phyloP scores from a whole-genome alignment of 441 rosid species.

The Adansonia grandidieri region DNA sequence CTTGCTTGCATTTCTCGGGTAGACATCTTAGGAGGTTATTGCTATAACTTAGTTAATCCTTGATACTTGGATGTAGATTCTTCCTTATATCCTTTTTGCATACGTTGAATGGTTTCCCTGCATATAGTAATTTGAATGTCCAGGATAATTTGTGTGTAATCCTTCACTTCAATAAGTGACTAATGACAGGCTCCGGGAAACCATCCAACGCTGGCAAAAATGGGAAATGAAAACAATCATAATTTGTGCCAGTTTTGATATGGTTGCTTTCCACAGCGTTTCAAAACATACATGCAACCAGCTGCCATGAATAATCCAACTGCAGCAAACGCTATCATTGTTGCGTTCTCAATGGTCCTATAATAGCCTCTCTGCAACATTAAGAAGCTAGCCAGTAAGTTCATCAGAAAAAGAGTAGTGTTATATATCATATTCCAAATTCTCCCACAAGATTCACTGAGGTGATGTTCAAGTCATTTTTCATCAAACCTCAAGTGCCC shows the following conservation, averaged over 20 bases:
- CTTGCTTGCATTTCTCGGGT: constrained; percentile 2
- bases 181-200: constrained; percentile 22
- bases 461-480: constrained; percentile 23
- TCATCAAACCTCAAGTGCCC: constrained; percentile 16
- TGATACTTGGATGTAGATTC: constrained; percentile 16
- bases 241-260: constrained; percentile 80
- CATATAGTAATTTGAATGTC: constrained; percentile 13
- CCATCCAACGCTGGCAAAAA: constrained; percentile 18
- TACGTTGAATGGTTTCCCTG: not conserved
- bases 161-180: constrained; percentile 24
- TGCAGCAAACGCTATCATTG: constrained; percentile 67
- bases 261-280: constrained; percentile 91
- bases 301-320: constrained; percentile 71
- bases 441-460: not conserved
- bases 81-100: not conserved
- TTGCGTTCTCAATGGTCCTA: constrained; percentile 65
- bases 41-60: not conserved
- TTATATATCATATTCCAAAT: constrained; percentile 1
- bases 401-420: not conserved
- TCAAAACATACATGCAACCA: constrained; percentile 77
- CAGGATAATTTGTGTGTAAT: constrained; percentile 6
- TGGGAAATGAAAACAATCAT: constrained; percentile 35
- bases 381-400: constrained; percentile 24
- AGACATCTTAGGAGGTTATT: not conserved
- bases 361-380: constrained; percentile 74